Evolutionary conservation across 169 alveolate genomes (phyloP), one percentile per base, ranked within the genome.

Genomic region (Plasmodium vivax): DNA sequence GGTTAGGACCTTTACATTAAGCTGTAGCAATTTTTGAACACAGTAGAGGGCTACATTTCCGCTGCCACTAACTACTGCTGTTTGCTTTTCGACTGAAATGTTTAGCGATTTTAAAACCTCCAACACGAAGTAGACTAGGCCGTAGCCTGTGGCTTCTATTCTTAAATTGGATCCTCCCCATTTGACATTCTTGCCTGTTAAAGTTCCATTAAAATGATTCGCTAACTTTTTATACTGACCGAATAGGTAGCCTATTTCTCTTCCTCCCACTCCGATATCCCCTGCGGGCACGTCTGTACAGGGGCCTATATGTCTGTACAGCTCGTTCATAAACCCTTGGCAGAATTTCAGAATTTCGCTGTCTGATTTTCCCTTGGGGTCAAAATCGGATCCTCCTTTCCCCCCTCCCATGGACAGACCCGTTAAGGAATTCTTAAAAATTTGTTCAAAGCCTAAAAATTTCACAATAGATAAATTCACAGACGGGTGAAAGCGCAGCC

Each of bases 131-230:
- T 96, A 97, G 36, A 97, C 98, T 71, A 96, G 92, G 3, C 98
- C 98, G 72, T 95, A 97, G 41, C 98, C 98, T 1, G 98, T 97
- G 0, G 98, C 98, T 95, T 97, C 98, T 0, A 97, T 97, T 83
- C 98, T 95, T 51, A 97, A 94, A 32, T 87, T 84, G 12, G 98
- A 96, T 4, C 98, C 98, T 19, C 98, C 98, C 98, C 98, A 97
- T 93, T 94, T 87, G 10, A 95, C 58, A 30, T 96, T 97, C 85
- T 97, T 97, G 3, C 98, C 98, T 0, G 98, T 97, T 51, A 97
- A 90, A 16, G 97, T 97, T 4, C 98, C 98, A 92, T 95, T 93
- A 84, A 88, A 94, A n/a, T 72, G 75, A 73, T 96, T 93, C 85
- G 77, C 95, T 23, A 96, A 80, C 79, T 96, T 93, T 82, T 96